Evolutionary conservation across 2,329 filamentous ascomycete genomes (phyloP).

Genomic region (Lasiodiplodia gonubiensis): DNA sequence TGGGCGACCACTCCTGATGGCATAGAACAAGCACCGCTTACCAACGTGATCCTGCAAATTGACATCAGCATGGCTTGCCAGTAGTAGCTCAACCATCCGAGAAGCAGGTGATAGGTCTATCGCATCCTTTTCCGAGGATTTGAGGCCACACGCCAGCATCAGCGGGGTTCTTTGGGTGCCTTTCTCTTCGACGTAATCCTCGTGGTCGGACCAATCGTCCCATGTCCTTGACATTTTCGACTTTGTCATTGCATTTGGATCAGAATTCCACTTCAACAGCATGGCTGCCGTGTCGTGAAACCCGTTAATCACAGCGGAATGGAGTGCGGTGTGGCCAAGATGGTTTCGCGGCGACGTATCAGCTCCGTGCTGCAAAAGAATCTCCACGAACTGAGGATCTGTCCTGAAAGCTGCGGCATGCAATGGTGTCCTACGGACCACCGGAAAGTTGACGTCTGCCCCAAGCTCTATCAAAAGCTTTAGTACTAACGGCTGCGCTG

Average conservation of each 20-base stretch:
- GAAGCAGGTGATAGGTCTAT: neutral
- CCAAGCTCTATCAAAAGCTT: conserved; percentile 1
- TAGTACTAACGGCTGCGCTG: neutral
- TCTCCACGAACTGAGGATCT: neutral
- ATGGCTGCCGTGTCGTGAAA: neutral
- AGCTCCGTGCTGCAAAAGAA: neutral
- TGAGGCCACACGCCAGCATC: conserved; percentile 3
- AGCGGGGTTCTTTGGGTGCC: neutral
- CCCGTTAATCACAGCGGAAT: neutral
- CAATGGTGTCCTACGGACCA: neutral
- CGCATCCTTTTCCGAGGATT: no score
- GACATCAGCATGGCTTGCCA: neutral
- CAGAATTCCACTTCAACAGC: neutral
- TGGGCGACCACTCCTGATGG: neutral
- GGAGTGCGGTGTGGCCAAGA: neutral
- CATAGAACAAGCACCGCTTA: neutral
- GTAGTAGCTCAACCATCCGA: neutral
- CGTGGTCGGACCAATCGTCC: neutral
- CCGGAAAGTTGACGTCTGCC: neutral
- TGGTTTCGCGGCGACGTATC: neutral
- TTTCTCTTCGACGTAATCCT: neutral
- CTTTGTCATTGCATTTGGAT: neutral
- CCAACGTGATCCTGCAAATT: neutral
- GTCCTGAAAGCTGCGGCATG: neutral
- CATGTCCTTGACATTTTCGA: neutral